These are phyloP conservation scores for Mycena epipterygia DNA, from an alignment of 768 basidiomycete genomes.

Conservation along the genomic window DNA sequence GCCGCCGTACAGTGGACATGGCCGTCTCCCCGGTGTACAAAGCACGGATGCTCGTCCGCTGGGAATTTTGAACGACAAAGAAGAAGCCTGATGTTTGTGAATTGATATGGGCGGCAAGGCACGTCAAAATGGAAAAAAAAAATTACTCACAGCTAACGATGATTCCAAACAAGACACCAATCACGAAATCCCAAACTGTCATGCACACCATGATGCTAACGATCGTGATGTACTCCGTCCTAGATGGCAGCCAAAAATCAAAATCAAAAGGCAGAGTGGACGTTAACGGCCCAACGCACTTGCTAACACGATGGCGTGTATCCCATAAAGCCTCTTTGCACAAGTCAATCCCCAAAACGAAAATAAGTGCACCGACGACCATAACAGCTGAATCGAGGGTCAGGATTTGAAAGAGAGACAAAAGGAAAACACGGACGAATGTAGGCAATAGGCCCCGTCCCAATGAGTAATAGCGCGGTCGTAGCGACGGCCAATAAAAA, in stretches of 20 bases:
- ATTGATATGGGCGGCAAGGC: not conserved
- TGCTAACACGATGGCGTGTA: constrained; percentile 88
- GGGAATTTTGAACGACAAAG: constrained; percentile 97
- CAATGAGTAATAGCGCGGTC: constrained; percentile 78
- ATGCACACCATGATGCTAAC: constrained; percentile 90
- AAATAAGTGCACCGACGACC: constrained; percentile 93
- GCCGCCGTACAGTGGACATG: constrained; percentile 92
- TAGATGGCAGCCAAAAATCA: constrained; percentile 41
- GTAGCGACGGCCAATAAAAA: constrained; percentile 88
- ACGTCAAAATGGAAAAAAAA: not conserved
- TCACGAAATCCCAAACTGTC: constrained; percentile 96
- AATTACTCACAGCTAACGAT: constrained; percentile 82
- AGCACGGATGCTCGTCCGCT: constrained; percentile 84
- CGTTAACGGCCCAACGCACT: constrained; percentile 52
- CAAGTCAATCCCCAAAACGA: constrained; percentile 94
- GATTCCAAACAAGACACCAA: constrained; percentile 93
- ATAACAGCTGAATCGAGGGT: constrained; percentile 74
- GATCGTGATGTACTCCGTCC: constrained; percentile 87
- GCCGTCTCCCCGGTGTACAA: constrained; percentile 87
- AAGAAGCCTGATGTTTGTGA: constrained; percentile 75
- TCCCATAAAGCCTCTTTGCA: constrained; percentile 98
- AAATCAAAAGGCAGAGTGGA: not conserved
- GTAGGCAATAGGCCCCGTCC: constrained; percentile 91
- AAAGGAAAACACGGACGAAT: constrained; percentile 74
- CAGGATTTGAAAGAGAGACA: not conserved